Evolutionary conservation across 2,329 filamentous ascomycete genomes (phyloP), one percentile per base, ranked within the genome.

Genomic region (Penicillium verrucosum): DNA sequence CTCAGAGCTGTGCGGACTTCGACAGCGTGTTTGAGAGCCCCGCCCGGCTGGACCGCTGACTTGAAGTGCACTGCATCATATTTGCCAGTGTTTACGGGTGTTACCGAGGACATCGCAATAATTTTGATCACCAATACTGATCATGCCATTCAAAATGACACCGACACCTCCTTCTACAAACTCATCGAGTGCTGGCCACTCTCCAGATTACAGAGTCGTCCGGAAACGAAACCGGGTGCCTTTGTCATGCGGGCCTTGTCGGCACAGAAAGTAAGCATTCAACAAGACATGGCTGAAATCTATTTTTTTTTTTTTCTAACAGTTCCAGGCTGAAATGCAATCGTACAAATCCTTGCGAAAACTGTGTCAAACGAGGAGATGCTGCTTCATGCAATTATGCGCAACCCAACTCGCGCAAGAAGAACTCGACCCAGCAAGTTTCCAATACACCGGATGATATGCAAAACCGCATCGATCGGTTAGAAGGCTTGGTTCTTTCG

Each of bases 391-490:
- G 93, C 78, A 89, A 88, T 63, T 97, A 97, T 79, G 92, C 91
- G 45, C 78, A 82, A 65, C 76, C 80, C 34, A 79, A 75, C 51
- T 82, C 86, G 50, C 84, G 90, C 65, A 94, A 90, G 76, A 95
- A 90, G 81, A 86, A 75, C 56, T 66, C 68, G 9, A 65, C 75
- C 37, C 81, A 79, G 69, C 84, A 87, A 74, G 83, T 77, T 50
- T 77, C 84, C 76, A 81, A 82, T 55, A 81, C 83, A 65, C 91
- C 93, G 48, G 92, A 96, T 81, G 93, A 97, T 75, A 97, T 97
- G 93, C 93, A 97, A 78, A 96, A 95, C 71, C 89, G 94, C 73
- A 97, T 97, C 77, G 92, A 97, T 79, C 86, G 93, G 67, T 82
- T 97, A 64, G 93, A 97, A 81, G 89, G 90, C 66, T 79, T 97